These are phyloP conservation scores for Symbiodinium natans DNA, from an alignment of 73 alveolate species.

Conservation along the genomic window DNA sequence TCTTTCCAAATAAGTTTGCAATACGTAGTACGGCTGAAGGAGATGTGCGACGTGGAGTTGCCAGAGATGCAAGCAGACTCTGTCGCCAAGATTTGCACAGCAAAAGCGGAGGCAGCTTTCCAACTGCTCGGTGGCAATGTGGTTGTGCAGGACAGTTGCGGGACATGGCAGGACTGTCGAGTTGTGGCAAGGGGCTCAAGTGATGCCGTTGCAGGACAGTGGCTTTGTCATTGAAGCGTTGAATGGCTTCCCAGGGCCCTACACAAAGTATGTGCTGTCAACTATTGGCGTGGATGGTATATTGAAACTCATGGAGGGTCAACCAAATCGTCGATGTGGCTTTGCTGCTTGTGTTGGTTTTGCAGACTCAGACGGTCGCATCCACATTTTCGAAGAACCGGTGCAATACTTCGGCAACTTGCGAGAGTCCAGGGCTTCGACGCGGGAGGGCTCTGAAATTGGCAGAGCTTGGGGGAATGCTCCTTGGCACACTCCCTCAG, in stretches of 20 bases:
- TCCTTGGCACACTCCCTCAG: neutral
- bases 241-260: slow-evolving; percentile 81
- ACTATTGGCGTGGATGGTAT: slow-evolving; percentile 55
- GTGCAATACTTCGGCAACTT: slow-evolving; percentile 8
- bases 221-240: slow-evolving; percentile 43
- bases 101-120: slow-evolving; percentile 40
- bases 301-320: slow-evolving; percentile 39
- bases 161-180: neutral
- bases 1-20: too few relatives aligned
- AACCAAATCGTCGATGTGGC: slow-evolving; percentile 56
- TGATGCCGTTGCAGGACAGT: slow-evolving; percentile 24
- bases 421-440: neutral
- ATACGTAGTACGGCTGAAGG: neutral
- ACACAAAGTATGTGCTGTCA: slow-evolving; percentile 72
- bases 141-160: slow-evolving; percentile 20
- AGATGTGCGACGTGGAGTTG: slow-evolving; percentile 2
- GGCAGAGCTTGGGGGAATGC: slow-evolving; percentile 55
- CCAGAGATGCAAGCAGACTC: slow-evolving; percentile 34
- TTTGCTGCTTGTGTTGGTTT: slow-evolving; percentile 59
- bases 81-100: slow-evolving; percentile 29
- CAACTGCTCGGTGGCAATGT: slow-evolving; percentile 28
- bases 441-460: neutral
- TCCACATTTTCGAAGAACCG: slow-evolving; percentile 67
- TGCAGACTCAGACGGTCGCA: neutral
- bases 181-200: neutral